phyloP scores from a whole-genome alignment of 176 grass and related monocot species.

The Musa troglodytarum region DNA sequence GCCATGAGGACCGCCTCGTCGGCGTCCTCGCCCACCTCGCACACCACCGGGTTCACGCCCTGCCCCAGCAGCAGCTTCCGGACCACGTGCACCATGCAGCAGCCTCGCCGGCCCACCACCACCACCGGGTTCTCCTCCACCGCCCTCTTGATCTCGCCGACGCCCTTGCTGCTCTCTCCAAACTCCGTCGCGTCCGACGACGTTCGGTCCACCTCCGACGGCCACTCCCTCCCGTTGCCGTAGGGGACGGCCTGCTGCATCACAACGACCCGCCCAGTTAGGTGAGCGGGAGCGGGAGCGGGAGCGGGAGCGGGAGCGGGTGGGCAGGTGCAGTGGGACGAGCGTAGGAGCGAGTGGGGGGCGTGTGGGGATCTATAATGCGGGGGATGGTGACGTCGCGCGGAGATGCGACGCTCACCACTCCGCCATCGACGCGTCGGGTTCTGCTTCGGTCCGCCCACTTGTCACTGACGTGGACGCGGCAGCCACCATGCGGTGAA shows the following conservation, averaged over 20 bases:
- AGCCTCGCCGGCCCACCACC: constrained; percentile 52
- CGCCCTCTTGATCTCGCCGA: constrained; percentile 35
- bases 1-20: constrained; percentile 25
- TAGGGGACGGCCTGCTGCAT: constrained; percentile 1
- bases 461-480: background rate
- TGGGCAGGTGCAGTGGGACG: too few species aligned
- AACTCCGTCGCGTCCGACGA: background rate
- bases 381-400: background rate
- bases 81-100: constrained; percentile 98
- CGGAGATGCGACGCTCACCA: too few species aligned
- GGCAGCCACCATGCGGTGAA: background rate
- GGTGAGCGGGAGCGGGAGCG: too few species aligned
- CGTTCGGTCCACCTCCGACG: background rate
- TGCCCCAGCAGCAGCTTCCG: constrained; percentile 58
- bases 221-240: background rate
- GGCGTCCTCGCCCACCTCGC: constrained; percentile 48
- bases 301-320: too few species aligned
- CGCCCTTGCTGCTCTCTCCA: constrained; percentile 18
- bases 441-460: background rate
- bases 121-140: constrained; percentile 76
- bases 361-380: too few species aligned
- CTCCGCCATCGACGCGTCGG: too few species aligned
- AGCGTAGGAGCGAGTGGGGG: background rate
- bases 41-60: constrained; percentile 77
- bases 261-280: background rate